phyloP scores from a whole-genome alignment of 2,329 filamentous ascomycete genomes.

The Dactylellina haptotyla region DNA sequence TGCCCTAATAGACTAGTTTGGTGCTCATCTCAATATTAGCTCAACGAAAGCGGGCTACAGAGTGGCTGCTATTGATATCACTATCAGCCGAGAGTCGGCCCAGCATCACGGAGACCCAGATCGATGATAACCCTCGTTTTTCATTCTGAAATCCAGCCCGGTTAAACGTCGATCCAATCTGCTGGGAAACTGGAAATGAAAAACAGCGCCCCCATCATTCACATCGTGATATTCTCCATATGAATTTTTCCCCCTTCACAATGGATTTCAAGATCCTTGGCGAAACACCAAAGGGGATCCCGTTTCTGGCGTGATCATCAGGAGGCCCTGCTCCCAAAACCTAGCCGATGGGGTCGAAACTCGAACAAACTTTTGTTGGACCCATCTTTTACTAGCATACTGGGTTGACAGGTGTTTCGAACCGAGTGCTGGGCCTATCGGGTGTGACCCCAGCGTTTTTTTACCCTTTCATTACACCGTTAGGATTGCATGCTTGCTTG shows the following conservation, averaged over 20 bases:
- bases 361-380: constrained; percentile 6
- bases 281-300: constrained; percentile 23
- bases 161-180: constrained; percentile 43
- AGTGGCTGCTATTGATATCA: constrained; percentile 10
- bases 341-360: not conserved
- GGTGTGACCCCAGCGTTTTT: constrained; percentile 2
- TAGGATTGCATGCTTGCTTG: no score
- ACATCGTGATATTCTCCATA: not conserved
- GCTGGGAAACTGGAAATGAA: constrained; percentile 28
- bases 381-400: not conserved
- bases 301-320: constrained; percentile 21
- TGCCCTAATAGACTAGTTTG: not conserved
- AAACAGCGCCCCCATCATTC: not conserved
- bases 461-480: not conserved
- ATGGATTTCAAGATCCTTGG: constrained; percentile 30
- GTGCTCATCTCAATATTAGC: constrained; percentile 5
- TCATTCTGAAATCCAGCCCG: not conserved
- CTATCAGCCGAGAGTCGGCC: constrained; percentile 46
- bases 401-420: constrained; percentile 28
- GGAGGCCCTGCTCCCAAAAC: constrained; percentile 1
- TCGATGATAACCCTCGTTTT: constrained; percentile 1
- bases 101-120: constrained; percentile 27
- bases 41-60: not conserved
- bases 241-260: not conserved
- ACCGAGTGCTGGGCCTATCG: constrained; percentile 23